Conservation (phyloP, 1,284 basidiomycete genomes). For the Lentinula novae-zelandiae region DNA sequence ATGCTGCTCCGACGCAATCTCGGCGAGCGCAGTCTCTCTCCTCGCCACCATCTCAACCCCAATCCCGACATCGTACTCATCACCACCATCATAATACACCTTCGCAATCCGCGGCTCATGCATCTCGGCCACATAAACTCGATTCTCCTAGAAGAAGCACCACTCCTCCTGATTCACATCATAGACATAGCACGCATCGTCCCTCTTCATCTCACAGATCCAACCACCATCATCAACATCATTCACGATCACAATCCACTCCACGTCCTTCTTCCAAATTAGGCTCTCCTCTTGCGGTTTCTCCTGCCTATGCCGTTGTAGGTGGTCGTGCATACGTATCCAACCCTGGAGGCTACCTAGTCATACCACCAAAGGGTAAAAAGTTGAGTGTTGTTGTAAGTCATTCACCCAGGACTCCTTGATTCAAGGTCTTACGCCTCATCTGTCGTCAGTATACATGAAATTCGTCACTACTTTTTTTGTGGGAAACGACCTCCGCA, state of each 20-base stretch:
- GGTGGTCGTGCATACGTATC: background rate
- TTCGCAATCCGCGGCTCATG: background rate
- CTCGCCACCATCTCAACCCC: background rate
- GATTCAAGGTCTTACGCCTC: no score
- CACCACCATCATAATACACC: background rate
- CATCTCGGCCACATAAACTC: background rate
- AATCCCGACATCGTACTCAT: background rate
- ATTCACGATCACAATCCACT: constrained; percentile 5
- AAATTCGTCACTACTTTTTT: no score
- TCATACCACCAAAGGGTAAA: constrained; percentile 5
- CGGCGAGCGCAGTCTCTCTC: background rate
- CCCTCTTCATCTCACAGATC: background rate
- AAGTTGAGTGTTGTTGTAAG: constrained; percentile 5
- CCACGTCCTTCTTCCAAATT: background rate
- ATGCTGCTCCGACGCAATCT: background rate
- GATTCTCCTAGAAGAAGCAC: background rate
- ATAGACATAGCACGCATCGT: background rate
- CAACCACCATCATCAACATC: background rate
- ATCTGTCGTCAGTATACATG: no score
- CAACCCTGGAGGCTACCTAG: background rate
- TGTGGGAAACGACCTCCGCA: no score
- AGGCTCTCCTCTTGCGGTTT: background rate
- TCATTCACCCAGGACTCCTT: background rate
- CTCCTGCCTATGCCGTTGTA: background rate
- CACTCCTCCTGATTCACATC: background rate